phyloP scores from a whole-genome alignment of 805 yeast genomes.

The Wickerhamomyces silvicola region DNA sequence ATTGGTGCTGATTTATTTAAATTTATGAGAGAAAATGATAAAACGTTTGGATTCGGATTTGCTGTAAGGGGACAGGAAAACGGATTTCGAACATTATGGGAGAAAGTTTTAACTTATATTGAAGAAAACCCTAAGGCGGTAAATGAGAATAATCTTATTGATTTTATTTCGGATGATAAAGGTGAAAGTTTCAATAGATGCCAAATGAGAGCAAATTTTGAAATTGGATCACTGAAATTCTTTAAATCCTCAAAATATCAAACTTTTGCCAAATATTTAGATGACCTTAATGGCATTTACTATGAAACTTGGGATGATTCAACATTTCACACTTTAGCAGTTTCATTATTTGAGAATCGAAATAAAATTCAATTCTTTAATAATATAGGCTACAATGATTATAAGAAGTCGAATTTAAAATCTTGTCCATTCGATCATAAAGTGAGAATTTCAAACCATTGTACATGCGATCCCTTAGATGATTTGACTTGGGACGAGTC shows the following conservation, averaged over 20 bases:
- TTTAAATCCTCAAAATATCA: slow-evolving; percentile 68
- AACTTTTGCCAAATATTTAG: slow-evolving; percentile 61
- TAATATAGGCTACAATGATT: slow-evolving; percentile 74
- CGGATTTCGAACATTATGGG: slow-evolving; percentile 77
- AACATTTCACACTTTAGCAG: slow-evolving; percentile 81
- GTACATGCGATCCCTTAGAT: slow-evolving; percentile 68
- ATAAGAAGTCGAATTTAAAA: slow-evolving; percentile 46
- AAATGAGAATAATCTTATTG: slow-evolving; percentile 56
- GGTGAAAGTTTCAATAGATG: slow-evolving; percentile 75
- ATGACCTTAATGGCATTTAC: slow-evolving; percentile 73
- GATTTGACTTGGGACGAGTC: slow-evolving; percentile 60
- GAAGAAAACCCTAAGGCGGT: slow-evolving; percentile 51
- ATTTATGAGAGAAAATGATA: slow-evolving; percentile 44
- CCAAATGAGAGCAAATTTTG: slow-evolving; percentile 87
- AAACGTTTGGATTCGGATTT: slow-evolving; percentile 60
- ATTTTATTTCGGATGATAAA: slow-evolving; percentile 63
- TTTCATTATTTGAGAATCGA: slow-evolving; percentile 59
- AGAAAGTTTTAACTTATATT: slow-evolving; percentile 58
- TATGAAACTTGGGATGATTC: slow-evolving; percentile 94
- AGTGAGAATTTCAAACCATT: slow-evolving; percentile 50
- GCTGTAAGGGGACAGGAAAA: slow-evolving; percentile 57
- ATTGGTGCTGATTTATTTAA: slow-evolving; percentile 40
- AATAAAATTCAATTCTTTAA: slow-evolving; percentile 66
- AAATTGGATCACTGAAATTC: slow-evolving; percentile 67
- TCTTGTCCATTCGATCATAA: slow-evolving; percentile 64